Evolutionary conservation across 1,139 yeast species (phyloP).

Genomic region (Pichia cactophila): DNA sequence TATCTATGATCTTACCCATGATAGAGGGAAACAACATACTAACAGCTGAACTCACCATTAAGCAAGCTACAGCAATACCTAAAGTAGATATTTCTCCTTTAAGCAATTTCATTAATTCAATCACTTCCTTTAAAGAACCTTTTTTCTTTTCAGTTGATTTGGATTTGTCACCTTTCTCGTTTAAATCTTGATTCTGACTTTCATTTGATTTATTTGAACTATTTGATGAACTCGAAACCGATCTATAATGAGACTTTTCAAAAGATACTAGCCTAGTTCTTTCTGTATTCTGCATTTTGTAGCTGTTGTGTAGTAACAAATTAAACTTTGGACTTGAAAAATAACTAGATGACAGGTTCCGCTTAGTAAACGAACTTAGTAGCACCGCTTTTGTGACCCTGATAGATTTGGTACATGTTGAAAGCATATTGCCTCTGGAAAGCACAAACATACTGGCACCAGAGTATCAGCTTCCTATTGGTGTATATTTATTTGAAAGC

Average conservation of each 20-base stretch:
- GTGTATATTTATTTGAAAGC: not conserved
- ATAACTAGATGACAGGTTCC: not conserved
- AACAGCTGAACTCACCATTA: conserved; percentile 27
- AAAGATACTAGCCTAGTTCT: not conserved
- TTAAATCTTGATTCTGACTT: not conserved
- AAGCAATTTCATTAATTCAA: conserved; percentile 23
- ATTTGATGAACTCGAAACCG: not conserved
- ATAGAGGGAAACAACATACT: conserved; percentile 43
- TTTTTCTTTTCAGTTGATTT: conserved; percentile 9
- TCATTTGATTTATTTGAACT: not conserved
- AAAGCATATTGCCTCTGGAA: not conserved
- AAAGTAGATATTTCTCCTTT: conserved; percentile 26
- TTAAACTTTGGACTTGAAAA: not conserved
- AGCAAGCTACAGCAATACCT: conserved; percentile 23
- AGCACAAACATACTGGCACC: not conserved
- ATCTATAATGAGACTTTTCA: not conserved
- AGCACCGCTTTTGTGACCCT: not conserved
- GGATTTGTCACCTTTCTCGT: not conserved
- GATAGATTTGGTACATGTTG: not conserved
- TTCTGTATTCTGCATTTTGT: not conserved
- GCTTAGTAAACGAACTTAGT: not conserved
- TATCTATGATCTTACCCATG: conserved; percentile 35
- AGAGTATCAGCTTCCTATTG: not conserved
- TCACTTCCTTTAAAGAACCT: conserved; percentile 24
- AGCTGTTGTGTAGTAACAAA: not conserved